Evolutionary conservation across 306 rosid genomes (phyloP), one percentile per base, ranked within the genome.

Genomic region (Quercus variabilis): DNA sequence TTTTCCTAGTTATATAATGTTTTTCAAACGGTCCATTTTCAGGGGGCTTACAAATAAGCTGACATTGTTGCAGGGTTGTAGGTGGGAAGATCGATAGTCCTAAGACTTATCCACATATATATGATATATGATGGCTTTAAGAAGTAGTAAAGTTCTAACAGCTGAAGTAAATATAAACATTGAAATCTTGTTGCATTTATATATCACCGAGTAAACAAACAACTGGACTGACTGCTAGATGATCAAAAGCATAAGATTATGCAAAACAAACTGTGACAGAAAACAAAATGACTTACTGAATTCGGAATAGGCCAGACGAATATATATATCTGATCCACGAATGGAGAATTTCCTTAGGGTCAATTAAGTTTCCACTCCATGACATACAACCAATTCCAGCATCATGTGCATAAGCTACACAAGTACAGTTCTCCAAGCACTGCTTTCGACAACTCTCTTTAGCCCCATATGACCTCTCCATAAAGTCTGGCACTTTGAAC

Each of bases 381-480:
- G n/a, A n/a, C 65, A 73, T 73, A 10, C 67, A 73, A 6, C 54
- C 67, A 17, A n/a, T 31, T 30, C 46, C 83, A 74, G 79, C 25
- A 63, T 83, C 83, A 62, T 55, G 83, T 46, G 85, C 86, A 74
- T 83, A 71, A 4, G 83, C 85, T 69, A 5, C 12, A 74, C 89
- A 86, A 12, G 83, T 74, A 64, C 89, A 86, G 49, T 86, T 86
- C 55, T 51, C 3, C 69, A 77, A 80, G 80, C 87, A 86, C 41
- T 43, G 30, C 1, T 8, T 51, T 35, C 79, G 73, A 69, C 89
- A 83, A 8, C 80, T 49, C 2, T n/a, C 55, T n/a, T 78, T 81
- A 3, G 76, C 74, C 52, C 43, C 76, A 69, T 19, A 76, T 18
- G 75, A 73, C 52, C 86, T 55, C 64, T 30, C 12, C 11, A 33